Evolutionary conservation across 306 rosid species (phyloP), one percentile per base, ranked within the genome.

Genomic region (Prosopis cineraria): DNA sequence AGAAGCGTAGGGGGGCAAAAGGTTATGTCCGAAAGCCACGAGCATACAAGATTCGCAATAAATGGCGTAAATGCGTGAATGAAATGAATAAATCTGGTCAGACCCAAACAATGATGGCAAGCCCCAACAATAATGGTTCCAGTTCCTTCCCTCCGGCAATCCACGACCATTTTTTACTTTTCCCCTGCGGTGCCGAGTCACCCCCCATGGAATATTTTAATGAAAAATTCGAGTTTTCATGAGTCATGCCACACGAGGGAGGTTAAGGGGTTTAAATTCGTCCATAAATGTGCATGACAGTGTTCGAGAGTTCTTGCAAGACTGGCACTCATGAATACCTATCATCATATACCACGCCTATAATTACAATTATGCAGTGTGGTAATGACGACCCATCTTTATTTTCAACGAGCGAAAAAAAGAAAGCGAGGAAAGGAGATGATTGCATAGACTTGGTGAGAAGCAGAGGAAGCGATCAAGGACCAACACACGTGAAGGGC

Each of bases 291-390:
- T 82, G 75, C 82, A 72, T 72, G 88, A 81, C 88, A 88, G 84
- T 60, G 84, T 79, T 83, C 72, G 83, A 81, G 76, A 78, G 33
- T 4, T 56, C 19, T 56, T 56, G 64, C 17, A 56, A 56, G 64
- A 87, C 88, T 79, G 82, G 93, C 96, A 88, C 85, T 93, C 91
- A 93, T 89, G 88, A 88, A 88, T 79, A 80, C 81, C 86, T 90
- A 82, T 83, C 96, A 93, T 95, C 96, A 88, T 86, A 85, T 75
- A 85, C 90, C 82, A 78, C 83, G 84, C 85, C 84, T 87, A 91
- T 96, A 96, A 96, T 91, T 96, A 91, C 98, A 89, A 91, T 90
- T 87, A 91, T 89, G 89, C 88, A 88, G 90, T 65, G 79, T 75
- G 89, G 91, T 85, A 86, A 91, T 86, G 89, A 44, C 70, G 89